Evolutionary conservation across 1,284 basidiomycete species (phyloP).

Genomic region (Filobasidium uniguttulatum): DNA sequence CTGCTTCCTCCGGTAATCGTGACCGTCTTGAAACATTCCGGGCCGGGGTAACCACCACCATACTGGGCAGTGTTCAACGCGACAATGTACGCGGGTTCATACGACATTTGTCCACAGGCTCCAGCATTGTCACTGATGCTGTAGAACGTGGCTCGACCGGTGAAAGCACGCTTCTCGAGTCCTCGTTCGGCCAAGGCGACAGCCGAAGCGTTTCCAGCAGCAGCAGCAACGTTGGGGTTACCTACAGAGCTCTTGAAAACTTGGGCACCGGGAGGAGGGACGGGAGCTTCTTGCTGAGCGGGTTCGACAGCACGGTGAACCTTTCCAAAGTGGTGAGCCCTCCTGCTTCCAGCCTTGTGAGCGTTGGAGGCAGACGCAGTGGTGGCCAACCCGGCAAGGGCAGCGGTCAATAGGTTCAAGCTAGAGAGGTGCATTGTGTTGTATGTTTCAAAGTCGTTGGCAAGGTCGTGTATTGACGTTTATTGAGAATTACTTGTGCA

Average conservation of each 20-base stretch:
- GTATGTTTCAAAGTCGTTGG: too few species aligned
- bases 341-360: background rate
- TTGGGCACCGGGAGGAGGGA: background rate
- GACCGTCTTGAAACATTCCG: conserved; percentile 42
- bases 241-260: background rate
- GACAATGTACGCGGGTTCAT: conserved; percentile 14
- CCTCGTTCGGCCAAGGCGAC: conserved; percentile 4
- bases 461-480: too few species aligned
- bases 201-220: conserved; percentile 1
- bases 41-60: conserved; percentile 30
- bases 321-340: background rate
- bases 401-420: background rate
- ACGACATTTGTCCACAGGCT: too few species aligned
- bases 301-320: background rate
- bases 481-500: too few species aligned
- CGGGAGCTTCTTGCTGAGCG: background rate
- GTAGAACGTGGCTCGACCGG: conserved; percentile 17
- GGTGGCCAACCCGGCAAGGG: background rate
- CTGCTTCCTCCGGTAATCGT: conserved; percentile 43
- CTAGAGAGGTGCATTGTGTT: background rate
- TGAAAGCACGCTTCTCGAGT: conserved; percentile 14
- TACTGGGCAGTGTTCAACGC: conserved; percentile 21
- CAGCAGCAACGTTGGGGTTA: too few species aligned
- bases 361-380: background rate
- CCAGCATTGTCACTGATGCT: conserved; percentile 16